Percentiles rank a stretch among this genome's conserved stretches.
Evolutionary conservation across 495 filamentous ascomycete genomes (phyloP).

Genomic region (Aspergillus nanangensis): DNA sequence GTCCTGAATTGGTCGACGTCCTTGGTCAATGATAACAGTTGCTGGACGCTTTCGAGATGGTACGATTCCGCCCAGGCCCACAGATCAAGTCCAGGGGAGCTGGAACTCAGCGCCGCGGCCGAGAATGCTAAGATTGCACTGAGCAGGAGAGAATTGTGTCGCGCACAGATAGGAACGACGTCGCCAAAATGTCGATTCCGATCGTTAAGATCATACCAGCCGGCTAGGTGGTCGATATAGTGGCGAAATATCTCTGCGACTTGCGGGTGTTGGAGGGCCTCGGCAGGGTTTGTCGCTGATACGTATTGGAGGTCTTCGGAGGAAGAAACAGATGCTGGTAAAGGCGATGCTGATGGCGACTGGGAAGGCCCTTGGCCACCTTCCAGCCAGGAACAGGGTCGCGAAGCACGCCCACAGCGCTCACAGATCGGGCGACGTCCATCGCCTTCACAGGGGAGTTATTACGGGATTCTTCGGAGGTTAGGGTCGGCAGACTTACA

Average conservation of each 20-base stretch:
- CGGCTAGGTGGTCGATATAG: conserved; percentile 25
- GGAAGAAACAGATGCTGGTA: neutral
- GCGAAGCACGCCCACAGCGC: too few relatives aligned
- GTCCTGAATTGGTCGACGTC: conserved; percentile 13
- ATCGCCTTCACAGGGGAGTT: conserved; percentile 21
- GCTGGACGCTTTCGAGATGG: conserved; percentile 18
- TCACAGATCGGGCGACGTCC: neutral
- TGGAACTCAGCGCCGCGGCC: conserved; percentile 17
- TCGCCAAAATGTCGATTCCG: conserved; percentile 20
- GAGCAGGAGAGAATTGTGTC: conserved; percentile 27
- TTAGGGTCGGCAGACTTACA: conserved; percentile 20
- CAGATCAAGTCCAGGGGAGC: conserved; percentile 1
- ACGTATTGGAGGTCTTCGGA: neutral
- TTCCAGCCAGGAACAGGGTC: too few relatives aligned
- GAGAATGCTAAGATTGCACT: conserved; percentile 33
- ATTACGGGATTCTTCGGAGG: neutral
- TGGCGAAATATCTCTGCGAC: conserved; percentile 23
- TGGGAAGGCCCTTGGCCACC: too few relatives aligned
- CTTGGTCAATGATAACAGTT: conserved; percentile 9
- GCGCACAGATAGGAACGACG: conserved; percentile 20
- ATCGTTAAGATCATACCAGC: conserved; percentile 37
- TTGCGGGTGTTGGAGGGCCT: conserved; percentile 14
- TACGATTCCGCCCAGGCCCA: conserved; percentile 16
- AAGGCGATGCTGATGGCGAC: too few relatives aligned
- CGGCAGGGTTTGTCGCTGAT: conserved; percentile 14